Conservation (phyloP, 495 filamentous ascomycete species). For the Aspergillus sclerotioniger region DNA sequence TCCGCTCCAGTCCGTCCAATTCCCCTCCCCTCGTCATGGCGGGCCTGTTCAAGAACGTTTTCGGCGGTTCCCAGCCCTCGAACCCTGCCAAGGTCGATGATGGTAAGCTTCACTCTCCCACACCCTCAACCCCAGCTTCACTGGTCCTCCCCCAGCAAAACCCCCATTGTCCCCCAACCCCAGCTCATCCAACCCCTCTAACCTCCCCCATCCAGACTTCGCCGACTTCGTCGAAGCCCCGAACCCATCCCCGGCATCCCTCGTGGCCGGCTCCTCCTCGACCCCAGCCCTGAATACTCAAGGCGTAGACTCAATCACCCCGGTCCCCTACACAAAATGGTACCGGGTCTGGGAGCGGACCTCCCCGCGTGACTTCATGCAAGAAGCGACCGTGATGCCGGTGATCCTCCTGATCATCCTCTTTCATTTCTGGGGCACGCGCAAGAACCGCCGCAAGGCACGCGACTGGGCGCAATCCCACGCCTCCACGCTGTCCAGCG, state of each 20-base stretch:
- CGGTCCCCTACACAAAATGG: conserved; percentile 82
- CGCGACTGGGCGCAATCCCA: conserved; percentile 78
- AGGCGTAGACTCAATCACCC: conserved; percentile 40
- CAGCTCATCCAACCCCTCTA: not conserved
- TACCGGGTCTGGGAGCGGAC: conserved; percentile 94
- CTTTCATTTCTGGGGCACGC: conserved; percentile 79
- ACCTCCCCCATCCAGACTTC: conserved; percentile 55
- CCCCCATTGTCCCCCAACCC: conserved; percentile 3
- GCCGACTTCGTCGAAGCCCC: conserved; percentile 74
- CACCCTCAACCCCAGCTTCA: conserved; percentile 1
- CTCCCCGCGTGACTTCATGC: conserved; percentile 74
- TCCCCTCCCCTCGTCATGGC: conserved; percentile 52
- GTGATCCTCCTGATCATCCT: conserved; percentile 70
- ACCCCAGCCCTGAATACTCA: conserved; percentile 48
- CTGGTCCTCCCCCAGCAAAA: conserved; percentile 12
- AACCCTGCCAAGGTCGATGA: conserved; percentile 55
- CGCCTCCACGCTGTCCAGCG: conserved; percentile 64
- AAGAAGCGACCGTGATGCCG: conserved; percentile 78
- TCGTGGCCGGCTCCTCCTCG: conserved; percentile 39
- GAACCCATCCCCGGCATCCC: conserved; percentile 57
- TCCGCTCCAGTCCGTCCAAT: not conserved
- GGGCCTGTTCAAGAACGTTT: conserved; percentile 64
- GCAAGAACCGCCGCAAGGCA: conserved; percentile 75
- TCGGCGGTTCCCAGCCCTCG: conserved; percentile 60
- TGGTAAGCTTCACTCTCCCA: conserved; percentile 47